A percentile compares a stretch with the other conserved stretches of the same genome.
These are phyloP conservation scores for Lentithecium fluviatile DNA, from an alignment of 495 filamentous ascomycete species.

Conservation along the genomic window DNA sequence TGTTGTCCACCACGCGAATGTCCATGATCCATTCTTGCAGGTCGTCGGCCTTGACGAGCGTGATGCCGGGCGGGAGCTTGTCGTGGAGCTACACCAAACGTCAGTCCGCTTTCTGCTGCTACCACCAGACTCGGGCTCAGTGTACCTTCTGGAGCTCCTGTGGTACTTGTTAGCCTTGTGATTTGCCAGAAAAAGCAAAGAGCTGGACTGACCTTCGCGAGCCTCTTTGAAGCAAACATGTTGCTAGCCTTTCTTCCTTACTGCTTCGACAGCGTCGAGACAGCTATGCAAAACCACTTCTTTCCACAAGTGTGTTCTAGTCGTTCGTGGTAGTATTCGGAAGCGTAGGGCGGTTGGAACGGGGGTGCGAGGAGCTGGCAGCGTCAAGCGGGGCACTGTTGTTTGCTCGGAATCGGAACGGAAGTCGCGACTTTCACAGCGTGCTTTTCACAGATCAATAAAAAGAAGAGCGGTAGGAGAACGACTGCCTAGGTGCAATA, in stretches of 20 bases:
- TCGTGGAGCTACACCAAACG: constrained; percentile 37
- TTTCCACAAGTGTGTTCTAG: no score
- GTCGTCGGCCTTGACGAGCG: constrained; percentile 73
- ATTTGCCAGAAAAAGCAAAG: not conserved
- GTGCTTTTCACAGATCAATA: no score
- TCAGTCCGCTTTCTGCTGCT: not conserved
- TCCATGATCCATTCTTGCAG: constrained; percentile 92
- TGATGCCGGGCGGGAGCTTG: constrained; percentile 61
- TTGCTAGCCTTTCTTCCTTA: not conserved
- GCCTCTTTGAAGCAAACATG: constrained; percentile 39
- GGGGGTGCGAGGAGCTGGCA: no score
- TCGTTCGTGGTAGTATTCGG: no score
- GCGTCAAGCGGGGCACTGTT: no score
- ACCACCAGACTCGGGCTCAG: not conserved
- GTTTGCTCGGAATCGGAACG: no score
- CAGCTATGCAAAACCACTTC: no score
- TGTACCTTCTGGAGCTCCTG: constrained; percentile 38
- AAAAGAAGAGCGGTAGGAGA: no score
- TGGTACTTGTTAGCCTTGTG: constrained; percentile 10
- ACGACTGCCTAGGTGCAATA: no score
- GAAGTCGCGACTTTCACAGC: no score
- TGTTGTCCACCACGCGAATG: constrained; percentile 84
- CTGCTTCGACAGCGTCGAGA: no score
- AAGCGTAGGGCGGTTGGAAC: no score
- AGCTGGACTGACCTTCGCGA: constrained; percentile 33